These are phyloP conservation scores for Verticillium isaacii DNA, from an alignment of 2,329 filamentous ascomycete species.

Conservation along the genomic window DNA sequence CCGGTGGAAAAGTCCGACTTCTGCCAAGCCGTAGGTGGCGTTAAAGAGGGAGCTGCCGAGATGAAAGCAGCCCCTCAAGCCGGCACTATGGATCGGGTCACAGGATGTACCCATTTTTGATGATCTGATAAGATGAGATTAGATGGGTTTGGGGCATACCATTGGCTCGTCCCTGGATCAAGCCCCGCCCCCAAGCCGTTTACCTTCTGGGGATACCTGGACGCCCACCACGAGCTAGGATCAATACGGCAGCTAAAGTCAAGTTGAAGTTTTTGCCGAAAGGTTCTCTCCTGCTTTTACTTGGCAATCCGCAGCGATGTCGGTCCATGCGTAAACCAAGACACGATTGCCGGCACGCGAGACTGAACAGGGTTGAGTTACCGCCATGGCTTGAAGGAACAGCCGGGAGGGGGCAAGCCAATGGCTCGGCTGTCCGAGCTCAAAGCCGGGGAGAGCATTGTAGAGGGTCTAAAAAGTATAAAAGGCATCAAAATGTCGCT, in stretches of 20 bases:
- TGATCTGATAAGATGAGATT: conserved; percentile 5
- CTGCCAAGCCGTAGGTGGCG: conserved; percentile 1
- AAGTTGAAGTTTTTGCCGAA: not conserved
- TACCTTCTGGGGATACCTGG: not conserved
- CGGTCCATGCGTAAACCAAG: not conserved
- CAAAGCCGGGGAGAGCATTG: not conserved
- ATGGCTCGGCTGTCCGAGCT: not conserved
- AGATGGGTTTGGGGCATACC: not conserved
- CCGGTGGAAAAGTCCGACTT: not conserved
- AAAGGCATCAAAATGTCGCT: not conserved
- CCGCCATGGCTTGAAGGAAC: not conserved
- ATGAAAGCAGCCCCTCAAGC: not conserved
- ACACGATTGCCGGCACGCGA: not conserved
- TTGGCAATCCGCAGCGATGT: not conserved
- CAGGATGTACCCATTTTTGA: not conserved
- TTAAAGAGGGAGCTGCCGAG: not conserved
- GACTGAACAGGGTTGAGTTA: not conserved
- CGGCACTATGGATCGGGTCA: not conserved
- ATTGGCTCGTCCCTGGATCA: not conserved
- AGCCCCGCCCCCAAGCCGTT: not conserved
- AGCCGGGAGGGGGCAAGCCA: not conserved
- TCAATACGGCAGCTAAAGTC: not conserved
- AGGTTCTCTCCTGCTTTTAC: not conserved
- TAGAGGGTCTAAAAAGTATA: not conserved
- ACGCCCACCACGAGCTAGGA: not conserved